Base-by-base conservation (phyloP, 768 basidiomycete genomes). In the Termitomyces sp. region DNA sequence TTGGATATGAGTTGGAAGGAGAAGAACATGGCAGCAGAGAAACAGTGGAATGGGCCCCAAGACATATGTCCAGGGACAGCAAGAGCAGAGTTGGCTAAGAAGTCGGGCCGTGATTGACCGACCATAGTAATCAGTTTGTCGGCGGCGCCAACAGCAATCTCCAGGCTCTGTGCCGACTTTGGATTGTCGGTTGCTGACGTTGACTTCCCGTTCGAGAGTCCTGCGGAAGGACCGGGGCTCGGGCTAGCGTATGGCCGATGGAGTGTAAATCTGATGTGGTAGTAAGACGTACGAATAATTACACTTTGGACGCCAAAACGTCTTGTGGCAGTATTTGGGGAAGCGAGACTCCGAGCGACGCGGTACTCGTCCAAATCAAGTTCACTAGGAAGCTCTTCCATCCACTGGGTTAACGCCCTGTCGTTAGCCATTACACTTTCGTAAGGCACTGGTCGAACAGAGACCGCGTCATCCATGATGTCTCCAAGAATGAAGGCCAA, bases 21-120 rank as follows among this genome's bases (percentile, higher is more conserved):
- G 80, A 92, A 91, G 73, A 92, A 92, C 86, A 92, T 91, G 48
- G 89, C 89, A 19, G 91, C 89, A 47, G 86, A 86, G 75, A 92
- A 92, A 63, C 87, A 83, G 66, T 93, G 90, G 73, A 88, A 89
- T 0, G 90, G 88, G 4, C 86, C 86, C 85, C 89, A 90, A 62
- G 84, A 85, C 81, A 92, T 85, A 70, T 93, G 90, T 3, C 88
- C 89, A 34, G 89, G 89, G 8, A 90, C 87, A 9, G 87, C 82
- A 58, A 86, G 72, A 17, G 86, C 80, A 14, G 82, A 80, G 53
- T 84, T 89, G 37, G 83, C 82, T 32, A 90, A 74, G 68, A 89
- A 88, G 66, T 90, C 90, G 1, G 88, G 88, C 3, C 87, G 82
- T 38, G 86, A 84, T 69, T 89, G 88, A 34, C 82, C 83, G 47